Base-by-base conservation (phyloP, 2,329 filamentous ascomycete species). In the Triangularia verruculosa region DNA sequence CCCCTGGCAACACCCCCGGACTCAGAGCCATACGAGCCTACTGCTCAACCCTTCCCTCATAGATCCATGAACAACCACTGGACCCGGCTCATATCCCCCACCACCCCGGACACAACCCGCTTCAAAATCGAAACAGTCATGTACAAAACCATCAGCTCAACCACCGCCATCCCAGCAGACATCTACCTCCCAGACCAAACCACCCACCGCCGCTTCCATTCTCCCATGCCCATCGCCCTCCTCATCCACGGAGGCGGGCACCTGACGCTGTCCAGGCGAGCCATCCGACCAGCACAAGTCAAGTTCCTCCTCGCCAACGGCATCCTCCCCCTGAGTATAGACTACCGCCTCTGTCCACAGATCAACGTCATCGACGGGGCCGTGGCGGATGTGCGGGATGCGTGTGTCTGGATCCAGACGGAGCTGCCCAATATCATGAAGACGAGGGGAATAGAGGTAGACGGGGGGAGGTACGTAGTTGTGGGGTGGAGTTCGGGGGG, bases 331-430 rank as follows among this genome's bases (percentile, higher is more conserved):
- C 69, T 85, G 9, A 80, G 78, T 63, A 55, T 84, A 0, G 82
- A 85, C 68, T 82, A 84, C 65, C 72, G 81, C 0, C 75, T 85
- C 1, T 84, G 81, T 61, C 82, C 82, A 0, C 80, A 83, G 52
- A 72, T 78, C 1, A 78, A 71, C 20, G 67, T 85, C 2, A 57
- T 75, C 5, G 76, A 81, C 1, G 83, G 83, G 0, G 75, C 82
- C 0, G 77, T 85, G 69, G 66, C 67, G 2, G 83, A 85, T 66
- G 74, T 77, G 0, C 70, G 74, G n/a, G 78, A 82, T 64, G 79
- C 81, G 0, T 70, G 79, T 1, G 8, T 59, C 0, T 75, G 60
- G 71, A 66, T 30, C 7, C 32, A 58, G 22, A 12, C 4, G 8
- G 17, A 4, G 4, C 43, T 65, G 9, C 57, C 59, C 13, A 47